phyloP scores from a whole-genome alignment of 495 filamentous ascomycete species.

The Patellaria atrata region DNA sequence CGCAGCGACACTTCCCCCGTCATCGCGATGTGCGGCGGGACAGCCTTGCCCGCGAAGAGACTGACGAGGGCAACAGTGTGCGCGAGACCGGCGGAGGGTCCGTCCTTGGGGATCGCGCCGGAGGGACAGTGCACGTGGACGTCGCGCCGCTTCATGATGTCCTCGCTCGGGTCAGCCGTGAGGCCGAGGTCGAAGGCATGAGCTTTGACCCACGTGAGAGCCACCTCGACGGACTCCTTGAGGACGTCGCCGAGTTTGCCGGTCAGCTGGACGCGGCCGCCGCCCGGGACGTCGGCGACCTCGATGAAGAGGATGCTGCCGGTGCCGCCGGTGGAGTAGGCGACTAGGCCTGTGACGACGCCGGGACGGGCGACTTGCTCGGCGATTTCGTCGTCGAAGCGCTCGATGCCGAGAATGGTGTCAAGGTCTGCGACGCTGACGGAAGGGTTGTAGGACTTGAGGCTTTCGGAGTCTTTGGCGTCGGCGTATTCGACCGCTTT shows the following conservation, averaged over 20 bases:
- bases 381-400: conserved; percentile 89
- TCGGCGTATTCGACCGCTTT: conserved; percentile 94
- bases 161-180: conserved; percentile 62
- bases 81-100: conserved; percentile 75
- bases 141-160: conserved; percentile 91
- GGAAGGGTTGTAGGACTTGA: conserved; percentile 55
- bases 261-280: conserved; percentile 85
- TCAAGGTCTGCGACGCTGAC: conserved; percentile 72
- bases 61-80: conserved; percentile 90
- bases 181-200: conserved; percentile 87
- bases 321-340: conserved; percentile 86
- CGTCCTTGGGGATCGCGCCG: conserved; percentile 90
- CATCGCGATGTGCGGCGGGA: conserved; percentile 91
- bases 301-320: conserved; percentile 98
- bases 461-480: conserved; percentile 60
- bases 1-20: conserved; percentile 88
- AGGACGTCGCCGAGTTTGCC: conserved; percentile 97
- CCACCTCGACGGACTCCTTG: conserved; percentile 94
- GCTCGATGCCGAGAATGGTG: conserved; percentile 81
- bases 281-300: conserved; percentile 92
- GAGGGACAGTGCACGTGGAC: conserved; percentile 95
- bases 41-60: conserved; percentile 73
- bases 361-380: conserved; percentile 78
- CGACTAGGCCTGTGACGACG: conserved; percentile 92
- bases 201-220: conserved; percentile 89